Evolutionary conservation across 352 stramenopile species (phyloP), one percentile per base, ranked within the genome.

Genomic region (Globisporangium okanoganense): DNA sequence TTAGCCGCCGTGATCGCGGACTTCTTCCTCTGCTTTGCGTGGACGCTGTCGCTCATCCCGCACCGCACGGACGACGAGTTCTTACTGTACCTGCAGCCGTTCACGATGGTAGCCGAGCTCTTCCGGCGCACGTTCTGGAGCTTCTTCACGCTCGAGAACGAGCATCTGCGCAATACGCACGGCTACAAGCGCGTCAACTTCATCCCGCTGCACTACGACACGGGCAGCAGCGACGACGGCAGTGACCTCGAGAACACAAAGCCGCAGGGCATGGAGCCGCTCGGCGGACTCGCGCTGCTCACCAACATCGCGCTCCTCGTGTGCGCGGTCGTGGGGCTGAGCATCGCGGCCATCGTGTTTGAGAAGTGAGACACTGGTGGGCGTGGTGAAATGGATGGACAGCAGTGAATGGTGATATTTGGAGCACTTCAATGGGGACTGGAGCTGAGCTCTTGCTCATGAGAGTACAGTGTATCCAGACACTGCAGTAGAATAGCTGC

Each of bases 91-190:
- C 58, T 95, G 38, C 84, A 92, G 69, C 86, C 84, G 38, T 90
- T 92, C 53, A 92, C 86, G 12, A 95, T 92, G 81, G 80, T 95
- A 22, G 58, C 88, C 2, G 86, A 95, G 69, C 74, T 92, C 20
- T 90, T 95, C 44, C 82, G 86, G 14, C 82, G 86, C 38, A 95
- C 86, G 7, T 90, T 92, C 47, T 95, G 86, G 86, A 91, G 86
- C 65, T 92, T 95, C 56, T 95, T 95, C 53, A 72, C 77, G 0
- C 72, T 95, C 35, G 86, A 95, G 59, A 95, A 95, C 51, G 86
- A 95, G 69, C 84, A 94, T 50, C 55, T 94, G 53, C 84, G 86
- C 69, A 95, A 94, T 66, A 95, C 84, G 27, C 84, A 92, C 57
- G 84, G 84, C 31, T 95, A 92, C 58, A 82, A 79, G 41, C 82